A percentile compares a stretch with the other conserved stretches of the same genome.
phyloP scores from a whole-genome alignment of 2,329 filamentous ascomycete species.

The Phialophora tarda region DNA sequence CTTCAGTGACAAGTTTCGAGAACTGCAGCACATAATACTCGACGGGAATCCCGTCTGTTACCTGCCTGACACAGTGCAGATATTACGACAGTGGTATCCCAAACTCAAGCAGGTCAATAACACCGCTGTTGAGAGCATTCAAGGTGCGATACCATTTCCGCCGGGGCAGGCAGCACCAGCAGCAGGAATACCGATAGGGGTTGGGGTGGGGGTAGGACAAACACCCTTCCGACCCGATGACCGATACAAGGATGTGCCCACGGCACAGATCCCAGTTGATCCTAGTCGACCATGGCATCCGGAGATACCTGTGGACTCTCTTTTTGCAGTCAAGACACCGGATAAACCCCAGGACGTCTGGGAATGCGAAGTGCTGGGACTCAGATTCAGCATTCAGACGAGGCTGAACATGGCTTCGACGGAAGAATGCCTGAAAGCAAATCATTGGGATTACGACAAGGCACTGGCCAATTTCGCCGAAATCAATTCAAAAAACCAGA shows the following conservation, averaged over 20 bases:
- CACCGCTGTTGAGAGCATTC: conserved; percentile 68
- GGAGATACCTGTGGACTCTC: conserved; percentile 40
- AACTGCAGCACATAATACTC: conserved; percentile 80
- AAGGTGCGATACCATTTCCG: conserved; percentile 11
- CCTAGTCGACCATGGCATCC: conserved; percentile 42
- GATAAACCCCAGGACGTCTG: conserved; percentile 57
- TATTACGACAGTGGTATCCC: conserved; percentile 82
- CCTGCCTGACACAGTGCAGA: conserved; percentile 66
- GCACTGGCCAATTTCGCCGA: conserved; percentile 77
- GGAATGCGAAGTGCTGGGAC: conserved; percentile 71
- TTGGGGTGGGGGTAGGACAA: neutral
- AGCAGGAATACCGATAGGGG: neutral
- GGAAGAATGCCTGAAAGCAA: conserved; percentile 78
- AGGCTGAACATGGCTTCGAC: conserved; percentile 81
- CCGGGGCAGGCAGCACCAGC: neutral
- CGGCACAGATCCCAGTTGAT: conserved; percentile 58
- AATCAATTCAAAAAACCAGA: conserved; percentile 61
- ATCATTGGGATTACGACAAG: conserved; percentile 77
- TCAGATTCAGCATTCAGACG: conserved; percentile 75
- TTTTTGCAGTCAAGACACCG: conserved; percentile 49
- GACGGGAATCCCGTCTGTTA: conserved; percentile 75
- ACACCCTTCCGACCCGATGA: conserved; percentile 63
- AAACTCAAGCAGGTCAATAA: conserved; percentile 77
- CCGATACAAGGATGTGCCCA: conserved; percentile 74
- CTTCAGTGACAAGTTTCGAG: conserved; percentile 80